These are phyloP conservation scores for Piper betle DNA, from an alignment of 164 flowering plant species.

Conservation along the genomic window DNA sequence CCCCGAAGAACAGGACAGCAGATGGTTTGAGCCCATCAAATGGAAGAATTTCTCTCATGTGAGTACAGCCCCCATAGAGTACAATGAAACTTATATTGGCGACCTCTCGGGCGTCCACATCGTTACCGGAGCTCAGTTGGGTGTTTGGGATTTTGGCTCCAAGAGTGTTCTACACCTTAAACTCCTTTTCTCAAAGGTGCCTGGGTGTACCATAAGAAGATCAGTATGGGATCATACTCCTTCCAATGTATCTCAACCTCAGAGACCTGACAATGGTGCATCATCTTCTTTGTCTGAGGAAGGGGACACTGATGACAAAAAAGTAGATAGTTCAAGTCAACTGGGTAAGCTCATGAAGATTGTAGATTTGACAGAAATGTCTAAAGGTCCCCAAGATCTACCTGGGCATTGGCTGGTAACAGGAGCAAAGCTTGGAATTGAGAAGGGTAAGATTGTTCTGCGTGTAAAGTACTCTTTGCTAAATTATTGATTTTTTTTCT, in stretches of 20 bases:
- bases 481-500: constrained; percentile 45
- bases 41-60: constrained; percentile 99
- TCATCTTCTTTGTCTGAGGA: constrained; percentile 25
- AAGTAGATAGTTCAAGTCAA: constrained; percentile 37
- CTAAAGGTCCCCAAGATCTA: constrained; percentile 84
- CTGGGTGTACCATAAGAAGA: constrained; percentile 90
- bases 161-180: constrained; percentile 84
- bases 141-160: constrained; percentile 96
- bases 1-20: constrained; percentile 95
- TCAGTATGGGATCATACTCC: constrained; percentile 98
- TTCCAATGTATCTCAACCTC: constrained; percentile 12
- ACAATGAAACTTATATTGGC: constrained; percentile 73
- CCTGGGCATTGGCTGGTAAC: constrained; percentile 99
- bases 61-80: constrained; percentile 93
- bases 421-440: constrained; percentile 94
- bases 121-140: constrained; percentile 94
- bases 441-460: constrained; percentile 79
- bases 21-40: constrained; percentile 97
- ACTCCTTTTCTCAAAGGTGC: constrained; percentile 90
- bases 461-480: constrained; percentile 81
- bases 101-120: constrained; percentile 95
- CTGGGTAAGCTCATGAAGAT: constrained; percentile 54
- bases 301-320: constrained; percentile 31
- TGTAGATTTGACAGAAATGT: constrained; percentile 75
- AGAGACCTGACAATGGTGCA: constrained; percentile 25